phyloP scores from a whole-genome alignment of 345 rosid species.

The Lenwebbia sp. region DNA sequence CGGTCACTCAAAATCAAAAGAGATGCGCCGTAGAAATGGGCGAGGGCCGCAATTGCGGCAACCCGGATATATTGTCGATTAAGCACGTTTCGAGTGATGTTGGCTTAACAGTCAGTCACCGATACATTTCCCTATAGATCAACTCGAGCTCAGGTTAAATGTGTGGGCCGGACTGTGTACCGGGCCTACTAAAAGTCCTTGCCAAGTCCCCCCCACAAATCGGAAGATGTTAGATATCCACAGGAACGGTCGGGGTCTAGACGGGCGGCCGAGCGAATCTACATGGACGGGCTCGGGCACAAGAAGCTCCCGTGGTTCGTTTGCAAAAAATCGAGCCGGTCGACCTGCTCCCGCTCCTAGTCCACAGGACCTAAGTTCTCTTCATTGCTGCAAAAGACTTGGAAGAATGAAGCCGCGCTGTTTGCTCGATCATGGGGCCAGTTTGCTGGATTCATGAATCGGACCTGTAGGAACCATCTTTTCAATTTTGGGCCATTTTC shows the following conservation, averaged over 20 bases:
- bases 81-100: too few species aligned
- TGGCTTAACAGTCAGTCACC: too few species aligned
- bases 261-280: background rate
- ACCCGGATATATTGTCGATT: too few species aligned
- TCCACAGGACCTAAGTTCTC: background rate
- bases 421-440: background rate
- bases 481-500: background rate
- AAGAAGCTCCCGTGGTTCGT: background rate
- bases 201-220: background rate
- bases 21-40: too few species aligned
- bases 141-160: too few species aligned
- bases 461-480: background rate
- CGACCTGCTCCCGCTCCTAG: background rate
- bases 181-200: background rate
- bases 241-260: background rate
- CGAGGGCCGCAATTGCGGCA: too few species aligned
- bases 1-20: too few species aligned
- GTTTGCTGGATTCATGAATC: background rate
- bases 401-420: background rate
- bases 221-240: background rate
- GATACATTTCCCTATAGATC: too few species aligned
- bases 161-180: background rate
- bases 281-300: background rate
- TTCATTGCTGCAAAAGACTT: background rate
- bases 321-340: background rate